Evolutionary conservation across 352 stramenopile species (phyloP), one percentile per base, ranked within the genome.

Genomic region (Phytophthora idaei): DNA sequence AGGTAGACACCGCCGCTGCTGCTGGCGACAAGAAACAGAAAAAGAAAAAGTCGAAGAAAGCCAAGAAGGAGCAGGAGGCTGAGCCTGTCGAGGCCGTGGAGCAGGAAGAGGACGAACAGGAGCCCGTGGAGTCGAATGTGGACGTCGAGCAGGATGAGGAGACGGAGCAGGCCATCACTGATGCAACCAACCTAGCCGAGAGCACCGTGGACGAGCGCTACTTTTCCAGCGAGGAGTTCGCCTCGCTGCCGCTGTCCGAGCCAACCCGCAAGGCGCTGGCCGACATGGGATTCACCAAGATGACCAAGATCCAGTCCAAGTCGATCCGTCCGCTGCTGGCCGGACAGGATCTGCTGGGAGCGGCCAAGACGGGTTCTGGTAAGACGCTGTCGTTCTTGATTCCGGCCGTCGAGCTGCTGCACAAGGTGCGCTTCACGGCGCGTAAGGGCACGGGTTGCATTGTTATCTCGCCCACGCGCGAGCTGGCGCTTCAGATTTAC

Each of bases 371-470:
- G 0, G 97, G 98, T 47, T 98, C 87, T 11, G 98, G 98, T 59
- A 99, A 99, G 74, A 99, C 98, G 50, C 80, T 99, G 15, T 98
- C 97, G 42, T 99, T 99, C 77, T 71, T 99, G 1, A 93, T 99
- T 57, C 98, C 98, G n/a, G 91, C 95, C 12, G 73, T 99, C 14
- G 97, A 99, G 78, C 74, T 99, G 36, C 86, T 99, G 36, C 83
- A 94, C 78, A 98, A 98, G 76, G 90, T 98, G 53, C 98, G 98
- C 71, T 99, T 98, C 73, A 97, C 92, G 29, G 80, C 88, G 25
- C 85, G 97, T 51, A 99, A 99, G 71, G 98, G 97, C 42, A 99
- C 97, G 32, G 98, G 97, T 36, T 98, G 94, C 63, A 97, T 99
- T 57, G 90, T 99, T 31, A 99, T 99, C 67, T 97, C 94, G 31